Conservation (phyloP, 192 early-diverging fungal genomes). For the Backusella tarrabulga region DNA sequence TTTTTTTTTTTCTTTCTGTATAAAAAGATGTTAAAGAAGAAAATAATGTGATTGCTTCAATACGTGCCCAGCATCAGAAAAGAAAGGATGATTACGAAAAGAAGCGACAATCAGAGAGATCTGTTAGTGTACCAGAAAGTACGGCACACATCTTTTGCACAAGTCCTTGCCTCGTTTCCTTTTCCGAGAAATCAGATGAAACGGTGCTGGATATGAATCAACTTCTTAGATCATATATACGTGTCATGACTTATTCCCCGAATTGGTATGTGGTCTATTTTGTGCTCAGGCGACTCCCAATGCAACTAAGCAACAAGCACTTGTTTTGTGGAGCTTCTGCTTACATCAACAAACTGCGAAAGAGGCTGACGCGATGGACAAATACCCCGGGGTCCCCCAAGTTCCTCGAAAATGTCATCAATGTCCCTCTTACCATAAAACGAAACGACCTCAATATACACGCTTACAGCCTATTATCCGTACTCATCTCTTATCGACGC, state of each 20-base stretch:
- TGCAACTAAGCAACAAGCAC: slow-evolving; percentile 73
- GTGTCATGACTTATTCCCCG: slow-evolving; percentile 63
- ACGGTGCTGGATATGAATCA: slow-evolving; percentile 22
- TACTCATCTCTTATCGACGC: slow-evolving; percentile 67
- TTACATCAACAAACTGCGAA: slow-evolving; percentile 52
- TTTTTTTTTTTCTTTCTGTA: background rate
- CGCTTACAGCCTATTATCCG: slow-evolving; percentile 60
- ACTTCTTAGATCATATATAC: slow-evolving; percentile 48
- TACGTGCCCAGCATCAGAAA: slow-evolving; percentile 2
- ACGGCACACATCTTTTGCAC: background rate
- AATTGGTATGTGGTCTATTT: slow-evolving; percentile 71
- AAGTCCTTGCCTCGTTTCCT: slow-evolving; percentile 12
- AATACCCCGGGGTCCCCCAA: slow-evolving; percentile 38
- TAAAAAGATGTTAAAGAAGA: background rate
- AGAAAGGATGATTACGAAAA: slow-evolving; percentile 4
- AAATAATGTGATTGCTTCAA: background rate
- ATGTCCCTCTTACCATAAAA: slow-evolving; percentile 56
- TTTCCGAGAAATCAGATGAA: background rate
- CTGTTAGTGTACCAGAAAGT: background rate
- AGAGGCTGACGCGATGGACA: slow-evolving; percentile 54
- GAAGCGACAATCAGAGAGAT: background rate
- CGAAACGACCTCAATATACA: slow-evolving; percentile 66
- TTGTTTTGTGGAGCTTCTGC: slow-evolving; percentile 64
- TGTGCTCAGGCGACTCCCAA: slow-evolving; percentile 61
- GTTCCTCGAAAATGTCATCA: slow-evolving; percentile 53